Evolutionary conservation across 2,329 filamentous ascomycete genomes (phyloP).

Genomic region (Penicillium sp.): DNA sequence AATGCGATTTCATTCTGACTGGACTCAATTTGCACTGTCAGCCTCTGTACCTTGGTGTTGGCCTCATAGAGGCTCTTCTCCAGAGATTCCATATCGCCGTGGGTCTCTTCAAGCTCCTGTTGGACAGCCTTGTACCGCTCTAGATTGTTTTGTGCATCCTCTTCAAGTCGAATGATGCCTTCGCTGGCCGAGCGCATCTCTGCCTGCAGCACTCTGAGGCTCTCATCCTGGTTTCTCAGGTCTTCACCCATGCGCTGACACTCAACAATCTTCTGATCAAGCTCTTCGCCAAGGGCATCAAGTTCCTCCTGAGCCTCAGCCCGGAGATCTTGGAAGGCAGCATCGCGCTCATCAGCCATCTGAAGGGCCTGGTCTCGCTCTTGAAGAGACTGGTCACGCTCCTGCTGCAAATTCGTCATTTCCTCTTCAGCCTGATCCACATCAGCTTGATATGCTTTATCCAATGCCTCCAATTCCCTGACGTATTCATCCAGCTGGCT

Average conservation of each 20-base stretch:
- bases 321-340: slow-evolving; percentile 52
- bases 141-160: slow-evolving; percentile 79
- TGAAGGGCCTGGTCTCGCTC: slow-evolving; percentile 85
- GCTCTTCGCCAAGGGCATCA: slow-evolving; percentile 61
- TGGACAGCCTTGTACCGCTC: slow-evolving; percentile 81
- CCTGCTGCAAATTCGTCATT: slow-evolving; percentile 72
- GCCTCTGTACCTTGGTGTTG: slow-evolving; percentile 81
- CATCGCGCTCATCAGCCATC: slow-evolving; percentile 66
- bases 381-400: slow-evolving; percentile 80
- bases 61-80: slow-evolving; percentile 82
- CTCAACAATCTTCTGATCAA: slow-evolving; percentile 71
- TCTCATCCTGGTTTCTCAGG: slow-evolving; percentile 75
- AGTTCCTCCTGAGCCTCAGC: slow-evolving; percentile 62
- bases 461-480: slow-evolving; percentile 74
- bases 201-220: slow-evolving; percentile 85
- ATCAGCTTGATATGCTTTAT: slow-evolving; percentile 75
- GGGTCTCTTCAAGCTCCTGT: slow-evolving; percentile 77
- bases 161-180: slow-evolving; percentile 80
- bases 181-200: slow-evolving; percentile 94
- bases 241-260: slow-evolving; percentile 70
- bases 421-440: slow-evolving; percentile 78
- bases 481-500: slow-evolving; percentile 77
- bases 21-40: slow-evolving; percentile 89
- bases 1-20: slow-evolving; percentile 92
- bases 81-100: slow-evolving; percentile 81